Evolutionary conservation across 345 rosid species (phyloP).

Genomic region (Microcos paniculata): DNA sequence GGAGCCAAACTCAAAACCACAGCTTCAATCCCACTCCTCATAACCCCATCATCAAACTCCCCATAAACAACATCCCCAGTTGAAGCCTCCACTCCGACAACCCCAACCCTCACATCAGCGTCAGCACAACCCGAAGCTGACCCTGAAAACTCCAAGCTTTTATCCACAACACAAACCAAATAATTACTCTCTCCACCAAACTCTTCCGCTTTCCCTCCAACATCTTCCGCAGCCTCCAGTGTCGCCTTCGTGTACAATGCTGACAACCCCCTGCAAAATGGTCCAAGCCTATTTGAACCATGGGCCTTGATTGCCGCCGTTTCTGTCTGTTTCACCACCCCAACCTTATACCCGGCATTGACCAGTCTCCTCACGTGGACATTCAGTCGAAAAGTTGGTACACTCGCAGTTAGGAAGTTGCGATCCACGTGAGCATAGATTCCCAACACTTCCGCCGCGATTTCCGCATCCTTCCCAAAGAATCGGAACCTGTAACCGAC

Average conservation of each 20-base stretch:
- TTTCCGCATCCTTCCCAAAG: conserved; percentile 87
- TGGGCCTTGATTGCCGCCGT: conserved; percentile 91
- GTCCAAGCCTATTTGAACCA: conserved; percentile 56
- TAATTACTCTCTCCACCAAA: conserved; percentile 68
- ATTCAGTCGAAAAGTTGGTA: conserved; percentile 86
- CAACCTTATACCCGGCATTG: conserved; percentile 81
- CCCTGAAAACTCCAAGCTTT: conserved; percentile 17
- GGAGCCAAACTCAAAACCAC: conserved; percentile 79
- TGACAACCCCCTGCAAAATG: conserved; percentile 79
- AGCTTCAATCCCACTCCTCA: conserved; percentile 89
- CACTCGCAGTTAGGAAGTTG: conserved; percentile 80
- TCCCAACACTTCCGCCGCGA: conserved; percentile 74
- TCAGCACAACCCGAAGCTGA: conserved; percentile 20
- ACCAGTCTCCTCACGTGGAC: conserved; percentile 86
- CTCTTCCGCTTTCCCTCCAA: conserved; percentile 66
- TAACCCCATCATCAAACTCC: conserved; percentile 63
- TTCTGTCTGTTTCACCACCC: conserved; percentile 96
- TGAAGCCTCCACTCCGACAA: conserved; percentile 85
- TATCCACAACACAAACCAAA: conserved; percentile 79
- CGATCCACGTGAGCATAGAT: conserved; percentile 81
- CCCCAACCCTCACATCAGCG: conserved; percentile 65
- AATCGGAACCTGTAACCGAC: conserved; percentile 91
- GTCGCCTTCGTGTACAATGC: conserved; percentile 90
- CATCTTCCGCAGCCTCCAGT: conserved; percentile 82
- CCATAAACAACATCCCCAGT: conserved; percentile 89